Evolutionary conservation across 2,329 filamentous ascomycete species (phyloP), one percentile per base, ranked within the genome.

Genomic region (Penicillium paneum): DNA sequence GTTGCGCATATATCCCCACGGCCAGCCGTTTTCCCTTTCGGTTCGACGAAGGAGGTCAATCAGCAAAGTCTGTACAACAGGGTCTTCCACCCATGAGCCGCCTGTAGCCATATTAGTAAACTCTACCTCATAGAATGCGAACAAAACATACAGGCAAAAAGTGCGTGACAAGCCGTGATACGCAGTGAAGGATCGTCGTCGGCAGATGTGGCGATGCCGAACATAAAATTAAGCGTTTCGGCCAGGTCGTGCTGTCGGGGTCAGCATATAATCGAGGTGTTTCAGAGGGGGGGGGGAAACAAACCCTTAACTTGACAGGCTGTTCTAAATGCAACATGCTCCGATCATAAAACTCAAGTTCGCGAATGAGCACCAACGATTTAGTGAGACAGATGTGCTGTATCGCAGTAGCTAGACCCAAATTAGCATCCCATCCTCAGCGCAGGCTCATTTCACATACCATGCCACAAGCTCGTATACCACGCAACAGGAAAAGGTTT

Each of bases 351-450:
- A 56, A 45, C 38, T 65, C 62, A 3, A 43, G 45, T 51, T 59
- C 61, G 32, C 49, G 69, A 45, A 60, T 71, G 52, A 60, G 54
- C 40, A 72, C 62, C 29, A 72, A 29, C 2, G 63, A 64, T 44
- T 71, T 72, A 5, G 69, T 65, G 54, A 72, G 65, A 49, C 66
- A 72, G 4, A 72, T 57, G 46, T 72, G 67, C 46, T 72, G 69
- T 34, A 67, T 60, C 8, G 69, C 69, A 34, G 61, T 68, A 29
- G 68, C 69, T 71, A 19, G 34, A 28, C n/a, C n/a, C 34, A 51
- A 51, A 40, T 49, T 24, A 57, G 49, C 24, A 40, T 1, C 29
- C 8, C 42, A 7, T 32, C 7, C 35, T 2, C 34, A 17, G n/a
- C 13, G 35, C 3, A 15, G 2, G 10, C 17, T 5, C 29, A n/a